Evolutionary conservation across 371 early-diverging fungal species (phyloP).

Genomic region (Dichotomocladium elegans): DNA sequence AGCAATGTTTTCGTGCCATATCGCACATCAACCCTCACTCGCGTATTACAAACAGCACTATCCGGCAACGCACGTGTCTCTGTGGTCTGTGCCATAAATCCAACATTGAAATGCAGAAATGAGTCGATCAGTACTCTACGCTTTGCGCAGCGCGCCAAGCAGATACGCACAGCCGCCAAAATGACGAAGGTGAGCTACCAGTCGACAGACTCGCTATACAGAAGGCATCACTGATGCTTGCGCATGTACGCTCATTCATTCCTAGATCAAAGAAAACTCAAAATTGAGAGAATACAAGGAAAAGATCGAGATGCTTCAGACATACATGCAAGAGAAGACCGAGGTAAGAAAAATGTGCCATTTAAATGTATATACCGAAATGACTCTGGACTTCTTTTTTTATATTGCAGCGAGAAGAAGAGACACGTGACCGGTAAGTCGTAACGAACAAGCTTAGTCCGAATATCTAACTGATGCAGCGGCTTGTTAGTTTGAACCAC

Average conservation of each 20-base stretch:
- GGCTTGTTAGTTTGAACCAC: conserved; percentile 15
- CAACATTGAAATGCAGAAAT: conserved; percentile 59
- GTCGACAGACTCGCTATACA: neutral
- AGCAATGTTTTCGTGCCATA: conserved; percentile 73
- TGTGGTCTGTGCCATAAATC: conserved; percentile 83
- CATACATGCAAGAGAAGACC: conserved; percentile 63
- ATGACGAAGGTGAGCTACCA: conserved; percentile 25
- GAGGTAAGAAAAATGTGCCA: conserved; percentile 40
- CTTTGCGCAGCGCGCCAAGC: conserved; percentile 83
- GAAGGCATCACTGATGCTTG: too few species aligned
- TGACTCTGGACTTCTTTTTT: conserved; percentile 1
- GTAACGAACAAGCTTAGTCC: too few species aligned
- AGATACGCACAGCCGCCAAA: conserved; percentile 44
- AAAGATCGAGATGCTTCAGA: conserved; percentile 78
- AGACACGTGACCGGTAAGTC: conserved; percentile 26
- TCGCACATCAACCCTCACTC: conserved; percentile 92
- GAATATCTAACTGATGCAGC: neutral
- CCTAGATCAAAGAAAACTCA: conserved; percentile 70
- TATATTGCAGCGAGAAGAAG: conserved; percentile 27
- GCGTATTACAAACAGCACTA: conserved; percentile 86
- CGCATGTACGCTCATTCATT: too few species aligned
- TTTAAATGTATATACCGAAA: too few species aligned
- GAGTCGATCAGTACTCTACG: conserved; percentile 87
- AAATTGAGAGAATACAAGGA: conserved; percentile 76
- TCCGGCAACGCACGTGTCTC: conserved; percentile 78